phyloP scores from a whole-genome alignment of 768 basidiomycete species.

The Hebeloma cylindrosporum region DNA sequence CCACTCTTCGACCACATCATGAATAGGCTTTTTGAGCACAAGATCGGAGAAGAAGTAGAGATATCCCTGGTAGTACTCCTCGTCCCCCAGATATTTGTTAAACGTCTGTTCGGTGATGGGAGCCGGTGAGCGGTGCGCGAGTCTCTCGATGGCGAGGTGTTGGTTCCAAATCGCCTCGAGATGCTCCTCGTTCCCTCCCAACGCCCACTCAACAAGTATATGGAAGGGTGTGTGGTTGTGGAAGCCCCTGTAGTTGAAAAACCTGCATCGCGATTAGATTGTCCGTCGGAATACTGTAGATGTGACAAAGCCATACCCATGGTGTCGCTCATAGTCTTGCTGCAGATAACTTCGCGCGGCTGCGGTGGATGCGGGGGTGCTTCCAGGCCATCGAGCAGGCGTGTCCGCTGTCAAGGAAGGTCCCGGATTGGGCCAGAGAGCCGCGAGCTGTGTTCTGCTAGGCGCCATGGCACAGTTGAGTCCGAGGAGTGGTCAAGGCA shows the following conservation, averaged over 20 bases:
- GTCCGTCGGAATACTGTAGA: slow-evolving; percentile 3
- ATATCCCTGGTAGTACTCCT: slow-evolving; percentile 14
- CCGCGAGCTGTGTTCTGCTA: background rate
- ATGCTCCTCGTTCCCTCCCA: slow-evolving; percentile 6
- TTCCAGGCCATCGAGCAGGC: slow-evolving; percentile 11
- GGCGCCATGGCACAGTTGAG: slow-evolving; percentile 5
- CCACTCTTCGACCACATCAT: slow-evolving; percentile 10
- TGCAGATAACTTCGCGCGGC: slow-evolving; percentile 5
- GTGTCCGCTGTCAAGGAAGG: slow-evolving; percentile 5
- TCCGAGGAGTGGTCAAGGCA: too few species aligned
- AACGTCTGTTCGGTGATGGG: slow-evolving; percentile 5
- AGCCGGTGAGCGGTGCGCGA: slow-evolving; percentile 7
- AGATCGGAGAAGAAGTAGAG: slow-evolving; percentile 11
- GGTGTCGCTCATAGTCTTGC: slow-evolving; percentile 10
- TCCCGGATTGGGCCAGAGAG: slow-evolving; percentile 5
- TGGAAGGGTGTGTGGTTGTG: slow-evolving; percentile 11
- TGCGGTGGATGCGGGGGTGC: slow-evolving; percentile 7
- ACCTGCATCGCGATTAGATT: background rate
- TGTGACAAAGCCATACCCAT: slow-evolving; percentile 13
- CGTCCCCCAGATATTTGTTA: slow-evolving; percentile 13
- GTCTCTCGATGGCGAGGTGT: slow-evolving; percentile 6
- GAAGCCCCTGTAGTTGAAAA: slow-evolving; percentile 1
- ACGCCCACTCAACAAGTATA: slow-evolving; percentile 13
- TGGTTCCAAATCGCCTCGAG: slow-evolving; percentile 5
- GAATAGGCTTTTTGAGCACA: slow-evolving; percentile 4